A percentile compares a stretch with the other conserved stretches of the same genome.
phyloP scores from a whole-genome alignment of 176 grass and related monocot genomes.

The Eragrostis nindensis region DNA sequence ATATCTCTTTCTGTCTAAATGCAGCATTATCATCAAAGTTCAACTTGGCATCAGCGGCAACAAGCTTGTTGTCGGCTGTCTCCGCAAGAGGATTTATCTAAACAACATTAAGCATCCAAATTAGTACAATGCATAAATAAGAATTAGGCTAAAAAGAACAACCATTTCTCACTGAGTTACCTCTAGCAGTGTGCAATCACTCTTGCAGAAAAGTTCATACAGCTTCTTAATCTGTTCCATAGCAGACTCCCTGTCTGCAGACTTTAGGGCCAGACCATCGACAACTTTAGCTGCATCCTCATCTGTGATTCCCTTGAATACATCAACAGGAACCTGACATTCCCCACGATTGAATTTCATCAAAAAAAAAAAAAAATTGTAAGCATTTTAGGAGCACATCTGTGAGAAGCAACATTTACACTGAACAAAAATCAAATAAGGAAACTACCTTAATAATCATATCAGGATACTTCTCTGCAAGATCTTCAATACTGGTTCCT shows the following conservation, averaged over 20 bases:
- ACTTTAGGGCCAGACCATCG: conserved; percentile 84
- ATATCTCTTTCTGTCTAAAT: conserved; percentile 94
- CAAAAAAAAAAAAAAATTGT: background rate
- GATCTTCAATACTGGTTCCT: conserved; percentile 98
- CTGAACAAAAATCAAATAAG: conserved; percentile 20
- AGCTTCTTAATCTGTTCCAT: conserved; percentile 99
- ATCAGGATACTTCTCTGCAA: conserved; percentile 94
- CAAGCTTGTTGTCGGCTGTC: conserved; percentile 88
- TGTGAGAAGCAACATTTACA: background rate
- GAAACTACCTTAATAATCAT: conserved; percentile 95
- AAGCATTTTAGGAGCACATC: background rate
- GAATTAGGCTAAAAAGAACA: background rate
- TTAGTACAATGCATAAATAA: conserved; percentile 35
- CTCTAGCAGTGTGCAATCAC: conserved; percentile 92
- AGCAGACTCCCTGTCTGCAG: conserved; percentile 79
- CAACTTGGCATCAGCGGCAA: conserved; percentile 98
- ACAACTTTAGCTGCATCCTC: conserved; percentile 98
- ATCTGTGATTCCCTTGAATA: conserved; percentile 97
- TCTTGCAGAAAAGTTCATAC: conserved; percentile 85
- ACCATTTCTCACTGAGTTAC: conserved; percentile 41
- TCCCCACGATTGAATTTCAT: conserved; percentile 37
- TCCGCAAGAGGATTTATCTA: conserved; percentile 99
- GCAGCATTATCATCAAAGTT: conserved; percentile 99
- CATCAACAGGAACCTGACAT: conserved; percentile 91
- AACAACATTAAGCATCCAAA: conserved; percentile 42